Evolutionary conservation across 2,329 filamentous ascomycete species (phyloP).

Genomic region (Aureobasidium subglaciale): DNA sequence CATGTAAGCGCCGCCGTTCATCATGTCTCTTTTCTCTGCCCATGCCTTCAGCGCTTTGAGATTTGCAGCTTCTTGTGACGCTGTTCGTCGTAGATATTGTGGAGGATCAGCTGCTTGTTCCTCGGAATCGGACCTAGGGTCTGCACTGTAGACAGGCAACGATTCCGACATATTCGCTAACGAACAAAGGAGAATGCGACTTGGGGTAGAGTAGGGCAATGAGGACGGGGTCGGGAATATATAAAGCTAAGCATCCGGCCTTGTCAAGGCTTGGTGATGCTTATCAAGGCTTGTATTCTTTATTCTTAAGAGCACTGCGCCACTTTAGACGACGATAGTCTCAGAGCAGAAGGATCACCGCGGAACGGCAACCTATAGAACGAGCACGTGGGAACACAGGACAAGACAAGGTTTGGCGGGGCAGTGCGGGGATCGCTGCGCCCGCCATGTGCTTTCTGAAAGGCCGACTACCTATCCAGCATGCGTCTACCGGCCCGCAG

Average conservation of each 20-base stretch:
- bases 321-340: background rate
- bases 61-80: background rate
- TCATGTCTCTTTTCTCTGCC: slow-evolving; percentile 5
- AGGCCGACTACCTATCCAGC: slow-evolving; percentile 18
- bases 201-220: background rate
- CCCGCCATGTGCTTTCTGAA: slow-evolving; percentile 15
- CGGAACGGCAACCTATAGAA: background rate
- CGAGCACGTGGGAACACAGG: background rate
- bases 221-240: background rate
- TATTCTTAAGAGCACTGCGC: background rate
- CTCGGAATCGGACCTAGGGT: background rate
- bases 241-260: background rate
- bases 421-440: background rate
- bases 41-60: background rate
- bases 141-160: background rate
- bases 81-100: background rate
- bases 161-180: background rate
- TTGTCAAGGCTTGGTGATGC: background rate
- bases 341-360: background rate
- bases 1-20: background rate
- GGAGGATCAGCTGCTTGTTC: background rate
- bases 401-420: background rate
- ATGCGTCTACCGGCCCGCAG: slow-evolving; percentile 21
- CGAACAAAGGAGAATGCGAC: background rate
- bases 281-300: background rate